Base-by-base conservation (phyloP, 495 filamentous ascomycete species). In the Penicillium dipodomyicola region DNA sequence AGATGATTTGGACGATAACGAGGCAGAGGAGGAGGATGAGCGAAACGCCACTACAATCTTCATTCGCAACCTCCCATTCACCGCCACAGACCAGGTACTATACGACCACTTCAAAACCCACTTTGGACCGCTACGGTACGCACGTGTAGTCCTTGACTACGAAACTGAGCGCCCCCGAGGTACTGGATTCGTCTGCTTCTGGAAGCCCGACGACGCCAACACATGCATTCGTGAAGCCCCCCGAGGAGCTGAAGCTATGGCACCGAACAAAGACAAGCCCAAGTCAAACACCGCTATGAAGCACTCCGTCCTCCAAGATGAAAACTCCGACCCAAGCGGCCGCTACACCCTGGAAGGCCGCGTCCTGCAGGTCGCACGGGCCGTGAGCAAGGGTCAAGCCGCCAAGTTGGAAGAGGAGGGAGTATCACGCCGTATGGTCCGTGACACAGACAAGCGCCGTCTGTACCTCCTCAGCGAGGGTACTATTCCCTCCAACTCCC, bases 161-260 rank as follows among this genome's bases (percentile, higher is more conserved):
- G 83, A 85, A 23, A 96, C 90, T 3, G 90, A 90, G 58, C 84
- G 88, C 14, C 90, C 94, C 2, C 89, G 87, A 37, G 94, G 94
- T 27, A 97, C 94, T 4, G 94, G 89, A 3, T 99, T 99, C 65
- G 92, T 96, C 17, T 94, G 90, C 71, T 97, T 97, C 78, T 88
- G 85, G 75, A 86, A 89, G 53, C 69, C 72, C 44, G 84, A 87
- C 17, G 88, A 96, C 68, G 87, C 83, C 30, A 77, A 81, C 48
- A 66, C 78, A 22, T 97, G 95, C 71, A 69, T 96, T 42, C 82
- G 82, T 49, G 79, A 77, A 22, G 89, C 90, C 3, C 94, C 94
- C 3, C 81, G 78, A 20, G 70, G 74, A 19, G 69, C 73, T 17
- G 72, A 82, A 8, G 58, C 72, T 8, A 54, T 68, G 30, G 56